Conservation (phyloP, 805 yeast species). For the Kuraishia ogatae region DNA sequence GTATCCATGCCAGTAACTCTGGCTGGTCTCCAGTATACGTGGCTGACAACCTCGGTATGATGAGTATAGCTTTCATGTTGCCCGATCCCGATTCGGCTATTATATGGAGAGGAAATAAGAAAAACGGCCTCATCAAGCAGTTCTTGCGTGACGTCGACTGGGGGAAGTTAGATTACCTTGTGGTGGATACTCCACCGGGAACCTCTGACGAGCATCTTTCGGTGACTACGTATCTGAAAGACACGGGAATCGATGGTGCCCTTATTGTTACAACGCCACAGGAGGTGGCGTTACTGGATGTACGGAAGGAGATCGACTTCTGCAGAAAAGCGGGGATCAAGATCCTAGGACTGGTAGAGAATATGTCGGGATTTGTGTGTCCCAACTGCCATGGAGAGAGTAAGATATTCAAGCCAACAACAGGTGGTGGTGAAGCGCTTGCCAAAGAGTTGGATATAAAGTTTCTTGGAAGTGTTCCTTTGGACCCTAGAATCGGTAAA, state of each 20-base stretch:
- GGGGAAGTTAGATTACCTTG: constrained; percentile 81
- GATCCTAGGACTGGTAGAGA: constrained; percentile 86
- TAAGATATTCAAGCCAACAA: constrained; percentile 85
- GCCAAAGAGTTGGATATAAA: constrained; percentile 74
- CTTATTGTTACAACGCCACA: constrained; percentile 94
- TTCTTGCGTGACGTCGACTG: constrained; percentile 92
- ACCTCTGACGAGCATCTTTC: constrained; percentile 96
- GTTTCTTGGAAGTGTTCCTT: constrained; percentile 86
- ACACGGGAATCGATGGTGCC: constrained; percentile 92
- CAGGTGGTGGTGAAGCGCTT: constrained; percentile 88
- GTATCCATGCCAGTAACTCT: constrained; percentile 77
- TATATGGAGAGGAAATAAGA: constrained; percentile 97
- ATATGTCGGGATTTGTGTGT: constrained; percentile 98
- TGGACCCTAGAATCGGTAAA: constrained; percentile 90
- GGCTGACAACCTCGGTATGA: constrained; percentile 88
- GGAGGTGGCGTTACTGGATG: constrained; percentile 92
- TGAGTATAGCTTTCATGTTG: constrained; percentile 92
- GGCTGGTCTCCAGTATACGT: constrained; percentile 98
- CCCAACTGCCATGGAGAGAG: constrained; percentile 90
- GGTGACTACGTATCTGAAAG: constrained; percentile 80
- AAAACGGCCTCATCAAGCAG: constrained; percentile 87
- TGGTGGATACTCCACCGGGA: constrained; percentile 98
- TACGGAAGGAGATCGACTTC: constrained; percentile 90
- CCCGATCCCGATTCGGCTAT: constrained; percentile 91
- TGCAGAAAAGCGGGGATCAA: constrained; percentile 86